Base-by-base conservation (phyloP, 2,329 filamentous ascomycete genomes). In the Fusarium tanahbumbuense region DNA sequence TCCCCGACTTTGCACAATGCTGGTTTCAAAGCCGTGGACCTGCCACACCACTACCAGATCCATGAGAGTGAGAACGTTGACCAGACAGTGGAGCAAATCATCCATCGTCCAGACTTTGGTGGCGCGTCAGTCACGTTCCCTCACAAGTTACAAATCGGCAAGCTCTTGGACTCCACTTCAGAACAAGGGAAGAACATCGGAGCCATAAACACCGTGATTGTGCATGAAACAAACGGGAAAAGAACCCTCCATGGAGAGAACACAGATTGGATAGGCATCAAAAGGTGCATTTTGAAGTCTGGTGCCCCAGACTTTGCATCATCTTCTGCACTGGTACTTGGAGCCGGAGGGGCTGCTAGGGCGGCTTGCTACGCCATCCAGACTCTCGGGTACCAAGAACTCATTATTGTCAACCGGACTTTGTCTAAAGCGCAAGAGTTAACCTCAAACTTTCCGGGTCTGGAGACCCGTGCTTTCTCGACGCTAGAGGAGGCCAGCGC, bases 11-110 rank as follows among this genome's bases (percentile, higher is more conserved):
- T 64, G 0, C 60, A 64, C 3, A 64, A 64, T 5, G 49, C 60
- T 0, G 60, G 60, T 0, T 64, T 64, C 18, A 30, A 48, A 0
- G 44, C 25, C 5, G 28, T 44, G 0, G 8, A 18, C 3, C 28
- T 64, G 2, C 23, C 44, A 1, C 37, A 64, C n/a, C 34, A 64
- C 49, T 64, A 64, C 5, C 59, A 45, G 4, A 64, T 64, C 4
- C 59, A 64, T 1, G 59, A 64, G 4, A 64, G 59, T 13, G 37
- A 57, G 2, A 64, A 57, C 6, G 60, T 64, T 5, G 59, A 64
- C 13, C 34, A 40, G 8, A 48, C 60, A 12, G 59, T 64, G 0
- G 20, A 64, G 18, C 4, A 2, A 13, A 49, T 64, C 5, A 32
- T 64, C 2, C 15, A 23, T 0, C 49, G 49, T 4, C 15, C 49